Percentiles rank a stretch among this genome's conserved stretches.
Conservation (phyloP, 2,329 filamentous ascomycete species). For the Colletotrichum zoysiae region DNA sequence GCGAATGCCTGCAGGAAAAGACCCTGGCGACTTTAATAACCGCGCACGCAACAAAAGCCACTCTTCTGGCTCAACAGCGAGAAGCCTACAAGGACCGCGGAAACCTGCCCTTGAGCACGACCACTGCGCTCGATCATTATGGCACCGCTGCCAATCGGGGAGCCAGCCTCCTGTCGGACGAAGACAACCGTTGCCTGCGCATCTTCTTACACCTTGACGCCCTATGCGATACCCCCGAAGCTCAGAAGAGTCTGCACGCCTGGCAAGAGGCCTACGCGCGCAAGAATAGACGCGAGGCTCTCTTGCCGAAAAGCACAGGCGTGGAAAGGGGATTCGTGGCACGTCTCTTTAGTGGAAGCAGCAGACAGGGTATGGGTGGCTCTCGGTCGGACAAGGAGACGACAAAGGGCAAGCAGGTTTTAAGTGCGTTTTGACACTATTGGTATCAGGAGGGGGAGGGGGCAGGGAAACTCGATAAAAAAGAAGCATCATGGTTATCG, state of each 20-base stretch:
- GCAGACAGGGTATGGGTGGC: constrained; percentile 16
- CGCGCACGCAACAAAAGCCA: constrained; percentile 29
- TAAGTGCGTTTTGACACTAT: constrained; percentile 24
- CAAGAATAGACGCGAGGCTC: constrained; percentile 50
- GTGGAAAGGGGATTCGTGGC: constrained; percentile 37
- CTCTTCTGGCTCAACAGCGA: constrained; percentile 18
- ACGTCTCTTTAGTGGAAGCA: constrained; percentile 34
- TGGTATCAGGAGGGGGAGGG: neutral
- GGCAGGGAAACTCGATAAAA: neutral
- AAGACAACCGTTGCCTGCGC: constrained; percentile 35
- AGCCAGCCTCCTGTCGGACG: constrained; percentile 28
- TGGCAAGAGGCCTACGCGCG: constrained; percentile 66
- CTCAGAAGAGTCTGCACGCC: constrained; percentile 59
- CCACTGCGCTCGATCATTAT: constrained; percentile 34
- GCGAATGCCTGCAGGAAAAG: constrained; percentile 48
- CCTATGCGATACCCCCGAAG: constrained; percentile 61
- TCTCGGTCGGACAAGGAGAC: constrained; percentile 32
- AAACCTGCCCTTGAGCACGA: constrained; percentile 38
- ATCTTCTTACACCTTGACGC: constrained; percentile 62
- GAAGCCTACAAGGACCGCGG: constrained; percentile 24
- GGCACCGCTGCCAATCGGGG: constrained; percentile 16
- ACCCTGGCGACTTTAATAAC: constrained; percentile 25
- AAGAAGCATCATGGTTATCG: constrained; percentile 9
- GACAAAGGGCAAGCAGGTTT: constrained; percentile 33
- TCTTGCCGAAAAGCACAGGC: constrained; percentile 56